These are phyloP conservation scores for Aphanoascus verrucosus DNA, from an alignment of 2,329 filamentous ascomycete genomes.

Conservation along the genomic window DNA sequence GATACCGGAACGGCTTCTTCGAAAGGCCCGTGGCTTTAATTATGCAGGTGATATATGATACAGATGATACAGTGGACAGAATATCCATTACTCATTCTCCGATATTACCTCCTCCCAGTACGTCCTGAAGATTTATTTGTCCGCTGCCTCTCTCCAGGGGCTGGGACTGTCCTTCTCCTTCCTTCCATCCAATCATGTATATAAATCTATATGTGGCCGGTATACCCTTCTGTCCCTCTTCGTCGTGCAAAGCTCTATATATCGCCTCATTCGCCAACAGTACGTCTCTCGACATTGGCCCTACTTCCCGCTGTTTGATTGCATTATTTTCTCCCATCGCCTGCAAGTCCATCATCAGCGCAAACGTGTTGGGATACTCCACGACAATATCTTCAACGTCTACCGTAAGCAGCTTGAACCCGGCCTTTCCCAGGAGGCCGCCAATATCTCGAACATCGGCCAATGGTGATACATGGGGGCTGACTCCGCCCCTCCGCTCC, in stretches of 20 bases:
- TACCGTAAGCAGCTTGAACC: conserved; percentile 92
- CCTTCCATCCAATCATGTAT: conserved; percentile 98
- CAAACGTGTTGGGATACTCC: conserved; percentile 81
- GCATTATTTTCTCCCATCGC: conserved; percentile 95
- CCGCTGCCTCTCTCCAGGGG: conserved; percentile 76
- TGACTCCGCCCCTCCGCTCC: conserved; percentile 82
- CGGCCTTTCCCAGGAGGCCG: conserved; percentile 71
- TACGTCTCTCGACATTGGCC: conserved; percentile 67
- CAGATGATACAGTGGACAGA: background rate
- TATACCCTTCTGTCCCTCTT: conserved; percentile 53
- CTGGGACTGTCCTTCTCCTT: conserved; percentile 64
- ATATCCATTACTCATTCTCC: background rate
- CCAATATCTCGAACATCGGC: conserved; percentile 89
- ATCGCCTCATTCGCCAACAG: conserved; percentile 79
- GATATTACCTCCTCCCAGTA: conserved; percentile 44
- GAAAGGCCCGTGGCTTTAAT: background rate
- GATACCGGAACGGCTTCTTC: background rate
- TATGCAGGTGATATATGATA: background rate
- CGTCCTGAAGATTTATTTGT: conserved; percentile 77
- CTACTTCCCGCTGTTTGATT: conserved; percentile 71
- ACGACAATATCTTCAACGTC: conserved; percentile 96
- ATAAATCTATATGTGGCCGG: conserved; percentile 93
- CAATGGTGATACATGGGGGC: conserved; percentile 78
- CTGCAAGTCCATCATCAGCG: conserved; percentile 86
- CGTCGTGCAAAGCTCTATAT: conserved; percentile 77